phyloP scores from a whole-genome alignment of 208 protist species.

The Angomonas ambiguus region DNA sequence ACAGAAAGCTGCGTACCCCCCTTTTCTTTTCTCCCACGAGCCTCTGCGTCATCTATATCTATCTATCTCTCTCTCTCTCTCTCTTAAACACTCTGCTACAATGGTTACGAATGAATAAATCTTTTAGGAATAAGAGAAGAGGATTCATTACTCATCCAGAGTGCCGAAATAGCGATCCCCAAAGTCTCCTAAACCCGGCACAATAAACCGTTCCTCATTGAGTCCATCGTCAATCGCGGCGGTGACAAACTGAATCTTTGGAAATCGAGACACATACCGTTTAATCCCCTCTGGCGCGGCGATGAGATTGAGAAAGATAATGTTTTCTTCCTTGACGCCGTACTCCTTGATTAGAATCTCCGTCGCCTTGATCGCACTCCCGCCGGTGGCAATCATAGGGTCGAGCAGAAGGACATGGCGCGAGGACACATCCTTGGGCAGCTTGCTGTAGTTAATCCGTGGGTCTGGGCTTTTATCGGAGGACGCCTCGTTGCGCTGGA shows the following conservation, averaged over 20 bases:
- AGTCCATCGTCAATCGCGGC: conserved; percentile 90
- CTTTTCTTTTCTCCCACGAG: too few species aligned
- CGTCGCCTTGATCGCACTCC: conserved; percentile 73
- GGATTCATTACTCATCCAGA: conserved; percentile 24
- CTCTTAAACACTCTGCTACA: too few species aligned
- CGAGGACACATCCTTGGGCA: conserved; percentile 91
- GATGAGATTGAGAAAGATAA: conserved; percentile 96
- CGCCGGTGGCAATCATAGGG: conserved; percentile 96
- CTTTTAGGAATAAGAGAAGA: too few species aligned
- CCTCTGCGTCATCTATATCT: too few species aligned
- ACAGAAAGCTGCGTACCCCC: too few species aligned
- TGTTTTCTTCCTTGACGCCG: conserved; percentile 90
- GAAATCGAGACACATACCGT: conserved; percentile 55
- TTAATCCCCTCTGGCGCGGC: conserved; percentile 86
- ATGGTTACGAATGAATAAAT: too few species aligned
- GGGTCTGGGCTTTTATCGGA: conserved; percentile 84
- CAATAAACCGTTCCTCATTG: conserved; percentile 92
- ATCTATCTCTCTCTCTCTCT: too few species aligned
- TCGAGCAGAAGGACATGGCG: conserved; percentile 95
- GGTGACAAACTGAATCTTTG: conserved; percentile 89
- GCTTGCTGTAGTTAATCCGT: conserved; percentile 93
- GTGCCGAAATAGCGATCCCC: conserved; percentile 96
- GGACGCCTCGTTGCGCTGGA: conserved; percentile 95
- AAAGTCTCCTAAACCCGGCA: conserved; percentile 96
- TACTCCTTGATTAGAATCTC: conserved; percentile 77